These are phyloP conservation scores for Teratosphaeriaceae sp. DNA, from an alignment of 2,329 filamentous ascomycete genomes.

Conservation along the genomic window DNA sequence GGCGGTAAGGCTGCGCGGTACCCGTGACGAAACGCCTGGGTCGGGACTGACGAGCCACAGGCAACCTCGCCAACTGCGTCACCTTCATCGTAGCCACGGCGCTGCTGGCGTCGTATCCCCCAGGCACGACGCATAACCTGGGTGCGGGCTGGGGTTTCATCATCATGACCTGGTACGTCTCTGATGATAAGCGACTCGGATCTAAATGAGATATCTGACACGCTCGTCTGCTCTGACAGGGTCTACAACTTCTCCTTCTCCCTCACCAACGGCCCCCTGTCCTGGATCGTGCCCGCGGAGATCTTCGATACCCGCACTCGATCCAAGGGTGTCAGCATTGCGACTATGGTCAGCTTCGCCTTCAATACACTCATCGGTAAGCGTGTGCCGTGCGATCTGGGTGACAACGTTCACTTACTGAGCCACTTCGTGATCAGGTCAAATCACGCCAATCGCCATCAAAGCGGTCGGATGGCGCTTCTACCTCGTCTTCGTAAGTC, in stretches of 20 bases:
- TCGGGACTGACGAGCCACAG: too few relatives aligned
- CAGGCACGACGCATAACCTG: conserved; percentile 43
- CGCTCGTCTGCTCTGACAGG: too few relatives aligned
- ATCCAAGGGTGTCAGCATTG: conserved; percentile 66
- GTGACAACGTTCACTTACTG: too few relatives aligned
- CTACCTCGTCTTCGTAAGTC: conserved; percentile 53
- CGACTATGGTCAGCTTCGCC: conserved; percentile 64
- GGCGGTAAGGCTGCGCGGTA: too few relatives aligned
- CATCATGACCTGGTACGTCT: conserved; percentile 66
- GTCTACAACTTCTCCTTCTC: conserved; percentile 74
- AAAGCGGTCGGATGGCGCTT: conserved; percentile 47
- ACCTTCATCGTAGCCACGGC: conserved; percentile 64
- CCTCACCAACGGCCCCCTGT: conserved; percentile 61
- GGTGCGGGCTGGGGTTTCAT: conserved; percentile 69
- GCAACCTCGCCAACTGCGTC: conserved; percentile 61
- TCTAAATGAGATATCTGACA: too few relatives aligned
- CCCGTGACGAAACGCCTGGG: too few relatives aligned
- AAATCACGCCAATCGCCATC: conserved; percentile 57
- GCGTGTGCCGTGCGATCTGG: too few relatives aligned
- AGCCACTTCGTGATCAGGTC: too few relatives aligned
- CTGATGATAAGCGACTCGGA: too few relatives aligned
- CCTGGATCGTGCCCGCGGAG: conserved; percentile 40
- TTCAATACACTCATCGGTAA: conserved; percentile 73
- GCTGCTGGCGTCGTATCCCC: conserved; percentile 55
- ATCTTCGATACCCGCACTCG: conserved; percentile 68